These are phyloP conservation scores for Pythium pectinolyticum DNA, from an alignment of 352 stramenopile species.

Conservation along the genomic window DNA sequence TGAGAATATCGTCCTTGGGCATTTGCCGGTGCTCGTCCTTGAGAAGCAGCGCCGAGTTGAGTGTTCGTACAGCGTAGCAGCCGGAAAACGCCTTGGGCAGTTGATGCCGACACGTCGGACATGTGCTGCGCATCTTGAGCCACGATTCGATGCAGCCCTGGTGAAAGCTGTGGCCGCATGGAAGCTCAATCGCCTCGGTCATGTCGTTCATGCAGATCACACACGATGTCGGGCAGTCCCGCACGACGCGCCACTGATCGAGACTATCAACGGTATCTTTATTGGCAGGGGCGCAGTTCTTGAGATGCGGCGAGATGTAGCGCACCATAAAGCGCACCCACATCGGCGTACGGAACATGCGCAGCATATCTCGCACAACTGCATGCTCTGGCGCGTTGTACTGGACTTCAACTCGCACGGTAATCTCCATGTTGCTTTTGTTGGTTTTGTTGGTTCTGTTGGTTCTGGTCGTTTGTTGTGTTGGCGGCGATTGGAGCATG, in stretches of 20 bases:
- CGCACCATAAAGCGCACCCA: slow-evolving; percentile 87
- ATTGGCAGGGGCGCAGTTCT: slow-evolving; percentile 75
- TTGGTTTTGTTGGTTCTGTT: neutral
- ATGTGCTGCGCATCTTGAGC: slow-evolving; percentile 91
- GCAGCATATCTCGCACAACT: slow-evolving; percentile 68
- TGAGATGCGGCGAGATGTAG: slow-evolving; percentile 83
- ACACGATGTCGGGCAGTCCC: slow-evolving; percentile 52
- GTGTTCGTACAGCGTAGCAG: slow-evolving; percentile 74
- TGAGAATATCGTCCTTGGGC: slow-evolving; percentile 59
- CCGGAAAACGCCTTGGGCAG: slow-evolving; percentile 81
- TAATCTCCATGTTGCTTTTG: slow-evolving; percentile 61
- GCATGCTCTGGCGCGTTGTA: slow-evolving; percentile 68
- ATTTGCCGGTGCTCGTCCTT: slow-evolving; percentile 59
- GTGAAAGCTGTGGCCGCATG: slow-evolving; percentile 94
- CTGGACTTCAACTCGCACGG: slow-evolving; percentile 76
- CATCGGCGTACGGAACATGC: slow-evolving; percentile 78
- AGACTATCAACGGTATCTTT: slow-evolving; percentile 67
- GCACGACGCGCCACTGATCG: slow-evolving; percentile 18
- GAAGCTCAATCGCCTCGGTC: slow-evolving; percentile 67
- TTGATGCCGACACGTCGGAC: slow-evolving; percentile 93
- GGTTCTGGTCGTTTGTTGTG: slow-evolving; percentile 3
- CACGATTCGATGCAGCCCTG: slow-evolving; percentile 91
- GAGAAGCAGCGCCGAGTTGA: slow-evolving; percentile 78
- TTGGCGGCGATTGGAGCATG: neutral
- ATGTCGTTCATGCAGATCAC: slow-evolving; percentile 93